phyloP scores from a whole-genome alignment of 257 asterid genomes.

The Oldenlandia corymbosa region DNA sequence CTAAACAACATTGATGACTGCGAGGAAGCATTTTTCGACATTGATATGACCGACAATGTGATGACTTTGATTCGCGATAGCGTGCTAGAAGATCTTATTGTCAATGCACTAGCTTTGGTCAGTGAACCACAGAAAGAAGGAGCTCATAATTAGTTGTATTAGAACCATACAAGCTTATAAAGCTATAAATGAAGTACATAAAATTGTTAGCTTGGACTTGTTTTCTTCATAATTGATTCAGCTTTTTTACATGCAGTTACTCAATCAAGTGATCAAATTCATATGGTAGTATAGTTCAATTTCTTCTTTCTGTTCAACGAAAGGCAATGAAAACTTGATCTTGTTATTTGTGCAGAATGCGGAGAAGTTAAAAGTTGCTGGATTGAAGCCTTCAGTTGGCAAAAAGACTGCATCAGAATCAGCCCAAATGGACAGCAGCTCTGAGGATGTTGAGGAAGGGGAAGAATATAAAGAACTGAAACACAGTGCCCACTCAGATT shows the following conservation, averaged over 20 bases:
- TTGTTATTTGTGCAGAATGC: background rate
- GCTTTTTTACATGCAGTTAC: no score
- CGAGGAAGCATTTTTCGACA: slow-evolving; percentile 48
- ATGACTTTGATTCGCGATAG: slow-evolving; percentile 43
- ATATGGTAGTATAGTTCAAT: no score
- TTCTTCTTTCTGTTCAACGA: no score
- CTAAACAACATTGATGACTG: slow-evolving; percentile 66
- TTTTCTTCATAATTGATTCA: no score
- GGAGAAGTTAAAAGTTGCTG: background rate
- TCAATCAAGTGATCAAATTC: no score
- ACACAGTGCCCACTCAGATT: background rate
- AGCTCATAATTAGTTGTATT: background rate
- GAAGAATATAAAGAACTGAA: background rate
- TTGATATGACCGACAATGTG: slow-evolving; percentile 38
- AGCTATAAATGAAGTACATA: no score
- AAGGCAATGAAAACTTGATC: no score
- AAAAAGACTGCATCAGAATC: no score
- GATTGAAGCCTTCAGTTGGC: background rate
- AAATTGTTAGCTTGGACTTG: no score
- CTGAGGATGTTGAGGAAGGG: background rate
- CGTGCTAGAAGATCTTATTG: slow-evolving; percentile 35
- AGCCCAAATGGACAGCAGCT: no score
- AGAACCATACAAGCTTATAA: background rate
- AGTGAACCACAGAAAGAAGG: background rate
- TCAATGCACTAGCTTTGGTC: slow-evolving; percentile 49